Evolutionary conservation across 1,139 yeast genomes (phyloP), one percentile per base, ranked within the genome.

Genomic region (Chernovozyma aurita): DNA sequence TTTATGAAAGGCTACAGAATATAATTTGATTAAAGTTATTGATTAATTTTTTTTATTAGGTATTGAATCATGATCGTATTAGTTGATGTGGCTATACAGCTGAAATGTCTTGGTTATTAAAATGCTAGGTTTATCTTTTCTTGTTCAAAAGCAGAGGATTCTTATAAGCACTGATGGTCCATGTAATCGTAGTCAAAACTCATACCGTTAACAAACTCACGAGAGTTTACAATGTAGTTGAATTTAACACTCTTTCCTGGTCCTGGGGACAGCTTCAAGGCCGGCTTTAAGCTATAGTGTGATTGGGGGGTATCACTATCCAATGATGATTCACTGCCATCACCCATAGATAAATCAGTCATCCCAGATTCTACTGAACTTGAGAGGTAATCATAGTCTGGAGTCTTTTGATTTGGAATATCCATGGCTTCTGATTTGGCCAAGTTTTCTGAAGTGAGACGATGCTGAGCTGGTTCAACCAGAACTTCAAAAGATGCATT

Each of bases 201-300:
- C 33, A 59, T 62, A 30, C 71, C 73, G 42, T 67, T 65, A 34
- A 69, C 59, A 35, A 61, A 61, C 48, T 70, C 76, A 39, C 76
- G 53, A 11, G 70, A 62, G 39, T 59, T 64, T 26, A 70, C 59
- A 34, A 68, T 62, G 49, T 62, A 65, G 48, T 63, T 63, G 42
- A 70, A 70, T 32, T 59, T 59, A 7, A 70, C 74, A 40, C 47
- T 51, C 37, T 62, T 66, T 9, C 22, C 29, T 35, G 37, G 25
- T 27, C 18, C 18, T 3, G 16, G 16, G 18, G 22, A 16, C 36
- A 33, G 35, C 16, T 34, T 37, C 22, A 37, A 37, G 28, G 40
- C 40, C 40, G 30, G 40, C 40, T 33, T 34, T 28, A 37, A 37
- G 21, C 37, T 33, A 18, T 20, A 13, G 31, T 17, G 18, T 15